These are phyloP conservation scores for Penicillium decumbens DNA, from an alignment of 2,329 filamentous ascomycete genomes.

Conservation along the genomic window DNA sequence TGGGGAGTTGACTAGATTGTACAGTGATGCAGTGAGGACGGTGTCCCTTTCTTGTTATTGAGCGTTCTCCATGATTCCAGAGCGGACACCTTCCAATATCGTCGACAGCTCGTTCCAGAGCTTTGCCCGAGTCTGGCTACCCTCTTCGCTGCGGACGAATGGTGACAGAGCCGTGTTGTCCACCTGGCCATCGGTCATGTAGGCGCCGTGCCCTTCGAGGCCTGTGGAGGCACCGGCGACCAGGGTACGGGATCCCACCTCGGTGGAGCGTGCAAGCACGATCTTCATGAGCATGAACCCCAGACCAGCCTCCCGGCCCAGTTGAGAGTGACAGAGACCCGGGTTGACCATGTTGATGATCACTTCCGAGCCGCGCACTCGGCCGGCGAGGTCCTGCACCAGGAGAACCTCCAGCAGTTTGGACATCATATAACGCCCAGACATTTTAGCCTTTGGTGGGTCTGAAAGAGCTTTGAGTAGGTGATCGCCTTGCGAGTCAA, in stretches of 20 bases:
- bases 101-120: constrained; percentile 44
- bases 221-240: constrained; percentile 39
- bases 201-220: constrained; percentile 45
- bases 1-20: neutral
- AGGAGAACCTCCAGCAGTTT: constrained; percentile 49
- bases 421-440: constrained; percentile 42
- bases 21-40: neutral
- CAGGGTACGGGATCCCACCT: constrained; percentile 47
- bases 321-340: constrained; percentile 49
- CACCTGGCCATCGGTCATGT: constrained; percentile 39
- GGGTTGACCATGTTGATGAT: constrained; percentile 52
- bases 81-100: constrained; percentile 43
- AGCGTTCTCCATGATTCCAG: constrained; percentile 32
- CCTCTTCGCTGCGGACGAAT: constrained; percentile 42
- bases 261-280: constrained; percentile 42
- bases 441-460: constrained; percentile 34
- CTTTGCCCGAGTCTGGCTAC: constrained; percentile 34
- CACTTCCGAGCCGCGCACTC: constrained; percentile 33
- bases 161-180: constrained; percentile 24
- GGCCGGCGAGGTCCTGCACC: constrained; percentile 39
- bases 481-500: constrained; percentile 26
- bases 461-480: constrained; percentile 40
- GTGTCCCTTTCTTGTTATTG: neutral
- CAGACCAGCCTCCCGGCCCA: constrained; percentile 37
- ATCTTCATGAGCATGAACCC: constrained; percentile 21